These are phyloP conservation scores for Suhomyces kunorum DNA, from an alignment of 1,139 yeast genomes.

Conservation along the genomic window DNA sequence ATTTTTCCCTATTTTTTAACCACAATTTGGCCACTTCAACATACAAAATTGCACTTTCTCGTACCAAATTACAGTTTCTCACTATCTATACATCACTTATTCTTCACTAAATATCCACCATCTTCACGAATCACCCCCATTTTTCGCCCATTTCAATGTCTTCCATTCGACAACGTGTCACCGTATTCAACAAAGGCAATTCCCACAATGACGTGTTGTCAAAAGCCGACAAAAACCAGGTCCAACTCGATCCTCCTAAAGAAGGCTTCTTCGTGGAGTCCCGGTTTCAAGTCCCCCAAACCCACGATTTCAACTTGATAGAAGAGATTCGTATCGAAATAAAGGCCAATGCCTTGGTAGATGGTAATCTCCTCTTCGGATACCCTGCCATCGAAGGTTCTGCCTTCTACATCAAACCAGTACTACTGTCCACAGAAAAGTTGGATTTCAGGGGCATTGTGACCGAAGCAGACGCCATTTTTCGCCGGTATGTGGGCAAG, in stretches of 20 bases:
- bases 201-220: slow-evolving; percentile 29
- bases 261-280: slow-evolving; percentile 25
- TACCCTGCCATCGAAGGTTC: slow-evolving; percentile 27
- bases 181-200: slow-evolving; percentile 32
- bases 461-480: slow-evolving; percentile 21
- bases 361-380: slow-evolving; percentile 24
- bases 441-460: slow-evolving; percentile 24
- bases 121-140: no score
- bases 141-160: no score
- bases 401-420: slow-evolving; percentile 32
- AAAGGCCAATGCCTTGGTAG: slow-evolving; percentile 13
- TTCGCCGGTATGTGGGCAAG: slow-evolving; percentile 13
- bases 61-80: no score
- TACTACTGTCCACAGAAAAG: slow-evolving; percentile 4
- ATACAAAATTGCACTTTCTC: no score
- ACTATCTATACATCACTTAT: no score
- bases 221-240: slow-evolving; percentile 4
- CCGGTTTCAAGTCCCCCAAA: slow-evolving; percentile 15
- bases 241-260: slow-evolving; percentile 12
- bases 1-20: no score
- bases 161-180: slow-evolving; percentile 34
- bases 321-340: slow-evolving; percentile 28
- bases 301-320: slow-evolving; percentile 12
- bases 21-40: no score
- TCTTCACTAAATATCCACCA: no score